Evolutionary conservation across 495 filamentous ascomycete genomes (phyloP).

Genomic region (Opeltia flavorubescens): DNA sequence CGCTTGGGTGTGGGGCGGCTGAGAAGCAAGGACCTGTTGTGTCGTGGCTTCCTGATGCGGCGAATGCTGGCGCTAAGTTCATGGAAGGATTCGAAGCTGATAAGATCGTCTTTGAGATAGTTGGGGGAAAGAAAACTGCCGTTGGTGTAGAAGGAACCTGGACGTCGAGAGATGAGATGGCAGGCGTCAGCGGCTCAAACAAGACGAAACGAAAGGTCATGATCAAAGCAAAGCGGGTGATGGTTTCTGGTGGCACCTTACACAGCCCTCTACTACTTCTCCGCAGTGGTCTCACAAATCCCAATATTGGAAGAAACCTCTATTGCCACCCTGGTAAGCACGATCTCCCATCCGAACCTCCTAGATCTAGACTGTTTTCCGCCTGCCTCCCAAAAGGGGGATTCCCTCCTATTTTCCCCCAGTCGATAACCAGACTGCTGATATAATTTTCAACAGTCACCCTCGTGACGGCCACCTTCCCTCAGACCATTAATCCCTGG

Average conservation of each 20-base stretch:
- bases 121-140: conserved; percentile 40
- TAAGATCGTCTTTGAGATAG: conserved; percentile 49
- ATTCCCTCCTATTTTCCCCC: neutral
- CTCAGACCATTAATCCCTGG: conserved; percentile 58
- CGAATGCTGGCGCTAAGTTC: conserved; percentile 57
- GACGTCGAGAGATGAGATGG: conserved; percentile 52
- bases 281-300: conserved; percentile 61
- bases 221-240: conserved; percentile 69
- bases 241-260: conserved; percentile 60
- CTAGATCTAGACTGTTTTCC: neutral
- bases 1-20: conserved; percentile 54
- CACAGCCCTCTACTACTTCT: conserved; percentile 62
- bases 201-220: conserved; percentile 41
- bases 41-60: conserved; percentile 67
- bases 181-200: conserved; percentile 35
- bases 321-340: conserved; percentile 54
- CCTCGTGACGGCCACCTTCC: conserved; percentile 44
- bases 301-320: conserved; percentile 73
- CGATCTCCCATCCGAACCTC: conserved; percentile 1
- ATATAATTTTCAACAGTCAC: conserved; percentile 26
- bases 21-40: conserved; percentile 69
- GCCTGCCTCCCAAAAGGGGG: neutral
- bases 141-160: conserved; percentile 57
- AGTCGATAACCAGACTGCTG: neutral
- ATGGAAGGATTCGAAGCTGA: conserved; percentile 64